Base-by-base conservation (phyloP, 139 green algal genomes). In the Chlamydomonas incerta region DNA sequence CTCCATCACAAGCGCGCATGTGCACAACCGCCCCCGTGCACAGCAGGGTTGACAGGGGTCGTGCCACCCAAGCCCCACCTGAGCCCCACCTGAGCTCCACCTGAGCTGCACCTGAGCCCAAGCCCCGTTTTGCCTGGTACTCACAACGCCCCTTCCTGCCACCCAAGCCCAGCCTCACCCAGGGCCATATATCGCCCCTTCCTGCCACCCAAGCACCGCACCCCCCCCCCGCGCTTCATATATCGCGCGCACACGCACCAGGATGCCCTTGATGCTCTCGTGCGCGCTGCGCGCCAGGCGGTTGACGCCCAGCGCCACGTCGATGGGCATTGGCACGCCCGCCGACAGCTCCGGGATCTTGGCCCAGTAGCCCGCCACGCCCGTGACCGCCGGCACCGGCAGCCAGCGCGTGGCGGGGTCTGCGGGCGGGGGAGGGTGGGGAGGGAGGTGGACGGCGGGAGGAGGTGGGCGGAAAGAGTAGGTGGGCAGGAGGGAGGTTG, bases 221-320 rank as follows among this genome's bases (percentile, higher is more conserved):
- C 26, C 14, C 4, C 28, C 62, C 28, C 2, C 24, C 14, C 28
- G 3, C 62, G 1, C 2, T 6, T 11, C 62, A 17, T 35, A 18
- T 35, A 17, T 2, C 2, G 70, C 21, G 14, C 14, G 2, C 31
- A 14, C 68, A 74, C 82, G 0, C 70, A 91, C 87, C 87, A 83
- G 72, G 33, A 93, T 91, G 68, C 90, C 90, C 18, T 80, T 82
- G 60, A 93, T 89, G 76, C 70, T 88, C 70, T 93, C 85, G 73
- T 93, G 90, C 46, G 58, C 77, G 50, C 74, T 84, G 35, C 72
- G 57, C 28, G 82, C 87, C 41, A 91, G 17, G 14, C 60, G 84
- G 76, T 57, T 87, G 20, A 57, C 71, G 8, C 60, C 37, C 3
- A 91, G 67, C 87, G 86, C 86, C 26, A 87, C n/a, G 72, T 93